phyloP scores from a whole-genome alignment of 257 asterid species.

The Mitragyna speciosa region DNA sequence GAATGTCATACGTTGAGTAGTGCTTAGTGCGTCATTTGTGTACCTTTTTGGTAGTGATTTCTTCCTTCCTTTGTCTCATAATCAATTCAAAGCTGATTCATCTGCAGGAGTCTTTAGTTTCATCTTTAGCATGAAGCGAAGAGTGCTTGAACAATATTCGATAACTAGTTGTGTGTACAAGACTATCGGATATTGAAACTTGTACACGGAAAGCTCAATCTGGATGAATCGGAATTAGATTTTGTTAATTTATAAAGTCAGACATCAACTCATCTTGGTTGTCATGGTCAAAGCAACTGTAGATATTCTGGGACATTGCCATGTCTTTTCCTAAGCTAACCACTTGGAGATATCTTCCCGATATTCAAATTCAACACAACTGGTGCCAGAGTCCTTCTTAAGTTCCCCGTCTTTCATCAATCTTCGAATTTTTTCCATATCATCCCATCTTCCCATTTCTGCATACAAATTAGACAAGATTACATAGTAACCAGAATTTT shows the following conservation, averaged over 20 bases:
- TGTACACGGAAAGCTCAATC: neutral
- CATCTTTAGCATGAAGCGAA: neutral
- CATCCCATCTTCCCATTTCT: constrained; percentile 60
- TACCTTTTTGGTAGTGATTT: too few species aligned
- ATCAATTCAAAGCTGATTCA: too few species aligned
- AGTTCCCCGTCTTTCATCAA: constrained; percentile 56
- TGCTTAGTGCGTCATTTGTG: too few species aligned
- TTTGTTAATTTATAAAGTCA: neutral
- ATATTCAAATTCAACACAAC: constrained; percentile 40
- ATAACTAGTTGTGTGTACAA: too few species aligned
- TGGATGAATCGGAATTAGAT: neutral
- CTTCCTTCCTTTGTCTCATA: neutral
- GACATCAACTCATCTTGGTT: neutral
- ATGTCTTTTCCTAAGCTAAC: constrained; percentile 19
- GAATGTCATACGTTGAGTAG: too few species aligned
- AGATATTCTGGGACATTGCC: neutral
- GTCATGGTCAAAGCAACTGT: neutral
- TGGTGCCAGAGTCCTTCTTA: constrained; percentile 54
- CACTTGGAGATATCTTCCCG: constrained; percentile 15
- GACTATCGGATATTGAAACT: too few species aligned
- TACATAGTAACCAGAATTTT: constrained; percentile 45
- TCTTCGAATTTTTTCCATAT: constrained; percentile 43
- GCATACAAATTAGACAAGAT: constrained; percentile 59
- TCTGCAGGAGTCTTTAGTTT: neutral
- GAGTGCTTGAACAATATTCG: neutral